These are phyloP conservation scores for Quambalaria eucalypti DNA, from an alignment of 1,284 basidiomycete species.

Conservation along the genomic window DNA sequence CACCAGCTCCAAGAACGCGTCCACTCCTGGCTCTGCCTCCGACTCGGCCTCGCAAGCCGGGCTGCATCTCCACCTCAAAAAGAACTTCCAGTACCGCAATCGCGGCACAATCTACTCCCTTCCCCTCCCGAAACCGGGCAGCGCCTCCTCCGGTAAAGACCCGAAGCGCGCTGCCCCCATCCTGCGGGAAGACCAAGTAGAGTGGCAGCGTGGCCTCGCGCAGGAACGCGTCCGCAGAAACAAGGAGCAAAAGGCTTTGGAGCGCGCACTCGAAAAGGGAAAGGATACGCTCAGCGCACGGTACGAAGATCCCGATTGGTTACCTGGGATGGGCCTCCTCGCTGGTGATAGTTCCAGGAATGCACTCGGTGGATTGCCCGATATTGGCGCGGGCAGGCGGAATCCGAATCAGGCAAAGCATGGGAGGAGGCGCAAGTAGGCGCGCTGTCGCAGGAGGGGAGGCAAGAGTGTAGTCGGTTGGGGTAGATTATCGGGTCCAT, in stretches of 20 bases:
- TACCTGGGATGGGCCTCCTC: slow-evolving; percentile 34
- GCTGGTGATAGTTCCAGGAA: slow-evolving; percentile 15
- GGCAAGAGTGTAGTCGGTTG: too few species aligned
- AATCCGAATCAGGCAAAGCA: slow-evolving; percentile 35
- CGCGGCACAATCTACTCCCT: slow-evolving; percentile 90
- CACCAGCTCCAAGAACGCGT: too few species aligned
- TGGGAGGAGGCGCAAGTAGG: slow-evolving; percentile 16
- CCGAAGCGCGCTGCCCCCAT: slow-evolving; percentile 17
- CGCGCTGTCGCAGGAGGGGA: too few species aligned
- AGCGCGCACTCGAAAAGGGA: slow-evolving; percentile 25
- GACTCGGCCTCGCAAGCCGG: slow-evolving; percentile 12
- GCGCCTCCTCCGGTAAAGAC: slow-evolving; percentile 7
- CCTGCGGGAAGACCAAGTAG: slow-evolving; percentile 43
- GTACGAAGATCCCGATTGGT: slow-evolving; percentile 42
- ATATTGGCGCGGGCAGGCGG: slow-evolving; percentile 40
- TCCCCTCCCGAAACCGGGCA: slow-evolving; percentile 76
- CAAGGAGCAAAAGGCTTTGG: slow-evolving; percentile 20
- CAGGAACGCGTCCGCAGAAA: slow-evolving; percentile 6
- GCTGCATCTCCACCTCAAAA: slow-evolving; percentile 40
- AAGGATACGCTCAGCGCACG: slow-evolving; percentile 35
- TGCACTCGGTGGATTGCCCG: slow-evolving; percentile 24
- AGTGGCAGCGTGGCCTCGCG: slow-evolving; percentile 37
- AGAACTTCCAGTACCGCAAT: slow-evolving; percentile 73
- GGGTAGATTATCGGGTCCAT: too few species aligned
- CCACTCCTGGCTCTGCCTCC: slow-evolving; percentile 1